A percentile compares a stretch with the other conserved stretches of the same genome.
phyloP scores from a whole-genome alignment of 257 asterid species.

The Petrea volubilis region DNA sequence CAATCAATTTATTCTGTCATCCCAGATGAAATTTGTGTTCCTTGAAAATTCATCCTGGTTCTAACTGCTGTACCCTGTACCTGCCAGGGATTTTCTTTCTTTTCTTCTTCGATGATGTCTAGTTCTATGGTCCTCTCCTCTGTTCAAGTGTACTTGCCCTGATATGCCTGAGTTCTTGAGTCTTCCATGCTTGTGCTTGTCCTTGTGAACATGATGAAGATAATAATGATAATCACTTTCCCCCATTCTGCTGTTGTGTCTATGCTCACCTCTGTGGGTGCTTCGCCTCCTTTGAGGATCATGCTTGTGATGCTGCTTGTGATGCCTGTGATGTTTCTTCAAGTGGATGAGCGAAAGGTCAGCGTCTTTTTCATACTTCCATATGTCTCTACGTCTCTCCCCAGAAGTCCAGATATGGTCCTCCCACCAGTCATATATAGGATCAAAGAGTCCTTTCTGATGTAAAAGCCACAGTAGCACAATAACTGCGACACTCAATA shows the following conservation, averaged over 20 bases:
- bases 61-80: conserved; percentile 18
- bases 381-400: conserved; percentile 13
- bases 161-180: conserved; percentile 41
- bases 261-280: conserved; percentile 32
- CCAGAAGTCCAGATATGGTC: conserved; percentile 63
- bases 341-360: conserved; percentile 29
- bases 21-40: conserved; percentile 20
- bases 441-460: conserved; percentile 82
- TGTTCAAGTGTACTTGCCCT: conserved; percentile 28
- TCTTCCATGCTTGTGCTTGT: conserved; percentile 63
- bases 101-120: conserved; percentile 45
- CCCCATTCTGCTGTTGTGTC: conserved; percentile 35
- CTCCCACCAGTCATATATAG: conserved; percentile 96
- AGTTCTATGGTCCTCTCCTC: conserved; percentile 34
- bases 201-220: conserved; percentile 77
- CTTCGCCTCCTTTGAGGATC: conserved; percentile 42
- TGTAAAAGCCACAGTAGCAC: conserved; percentile 87
- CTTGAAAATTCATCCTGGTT: conserved; percentile 31
- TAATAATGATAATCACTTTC: conserved; percentile 56
- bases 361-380: conserved; percentile 36
- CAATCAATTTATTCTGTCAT: neutral
- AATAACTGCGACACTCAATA: conserved; percentile 50
- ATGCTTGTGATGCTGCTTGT: conserved; percentile 44
- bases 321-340: conserved; percentile 45
- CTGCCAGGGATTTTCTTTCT: conserved; percentile 34